phyloP scores from a whole-genome alignment of 2,329 filamentous ascomycete genomes.

The Colletotrichum sp. region DNA sequence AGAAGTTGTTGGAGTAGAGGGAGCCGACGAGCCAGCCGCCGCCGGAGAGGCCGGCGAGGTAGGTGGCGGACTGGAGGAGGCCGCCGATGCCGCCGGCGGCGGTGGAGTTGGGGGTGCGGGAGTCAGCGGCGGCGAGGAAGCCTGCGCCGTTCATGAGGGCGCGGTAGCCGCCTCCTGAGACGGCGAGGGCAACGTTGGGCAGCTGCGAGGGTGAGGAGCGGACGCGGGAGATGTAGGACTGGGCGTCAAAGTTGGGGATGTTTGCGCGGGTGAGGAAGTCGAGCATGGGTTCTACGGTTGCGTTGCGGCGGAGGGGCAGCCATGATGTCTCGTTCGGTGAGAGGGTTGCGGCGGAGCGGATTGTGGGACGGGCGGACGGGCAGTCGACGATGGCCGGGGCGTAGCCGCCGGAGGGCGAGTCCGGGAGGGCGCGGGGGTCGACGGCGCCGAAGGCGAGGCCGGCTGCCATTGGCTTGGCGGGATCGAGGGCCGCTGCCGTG shows the following conservation, averaged over 20 bases:
- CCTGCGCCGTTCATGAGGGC: conserved; percentile 87
- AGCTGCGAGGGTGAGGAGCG: conserved; percentile 67
- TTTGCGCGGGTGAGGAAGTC: conserved; percentile 73
- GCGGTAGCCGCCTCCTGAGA: conserved; percentile 85
- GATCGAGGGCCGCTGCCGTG: conserved; percentile 32
- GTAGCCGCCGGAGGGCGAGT: conserved; percentile 65
- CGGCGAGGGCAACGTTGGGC: conserved; percentile 72
- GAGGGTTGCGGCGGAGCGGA: conserved; percentile 67
- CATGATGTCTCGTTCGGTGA: conserved; percentile 76
- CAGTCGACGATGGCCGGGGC: conserved; percentile 72
- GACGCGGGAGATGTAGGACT: conserved; percentile 69
- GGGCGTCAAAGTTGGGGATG: conserved; percentile 81
- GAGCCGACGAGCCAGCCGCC: conserved; percentile 87
- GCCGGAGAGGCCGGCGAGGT: conserved; percentile 80
- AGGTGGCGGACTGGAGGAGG: conserved; percentile 80
- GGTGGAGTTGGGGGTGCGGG: conserved; percentile 68
- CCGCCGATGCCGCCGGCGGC: conserved; percentile 74
- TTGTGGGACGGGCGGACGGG: conserved; percentile 69
- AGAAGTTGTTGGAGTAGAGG: conserved; percentile 84
- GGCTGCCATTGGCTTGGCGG: conserved; percentile 14
- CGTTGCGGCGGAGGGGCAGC: conserved; percentile 73
- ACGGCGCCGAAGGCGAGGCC: conserved; percentile 2
- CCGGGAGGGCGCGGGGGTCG: conserved; percentile 36
- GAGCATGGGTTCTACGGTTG: conserved; percentile 77
- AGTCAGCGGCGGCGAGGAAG: conserved; percentile 79